Percentiles rank a stretch among this genome's conserved stretches.
phyloP scores from a whole-genome alignment of 2,329 filamentous ascomycete species.

The Aspergillus sp. region DNA sequence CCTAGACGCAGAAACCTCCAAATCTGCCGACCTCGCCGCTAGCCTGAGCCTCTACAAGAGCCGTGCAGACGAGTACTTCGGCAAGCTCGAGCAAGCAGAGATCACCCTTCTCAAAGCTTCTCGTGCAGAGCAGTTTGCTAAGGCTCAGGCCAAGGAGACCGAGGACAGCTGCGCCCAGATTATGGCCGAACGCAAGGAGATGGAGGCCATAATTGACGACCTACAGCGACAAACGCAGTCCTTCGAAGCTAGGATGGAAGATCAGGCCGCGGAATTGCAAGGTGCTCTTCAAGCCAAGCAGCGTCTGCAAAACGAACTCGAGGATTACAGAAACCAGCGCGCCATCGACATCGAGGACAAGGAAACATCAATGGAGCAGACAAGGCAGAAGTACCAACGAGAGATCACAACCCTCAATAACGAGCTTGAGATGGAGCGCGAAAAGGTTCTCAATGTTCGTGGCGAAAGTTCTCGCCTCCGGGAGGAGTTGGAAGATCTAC shows the following conservation, averaged over 20 bases:
- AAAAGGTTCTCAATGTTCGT: conserved; percentile 82
- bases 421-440: conserved; percentile 90
- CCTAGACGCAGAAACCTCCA: conserved; percentile 85
- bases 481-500: conserved; percentile 93
- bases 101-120: conserved; percentile 91
- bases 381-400: conserved; percentile 93
- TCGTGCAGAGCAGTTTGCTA: conserved; percentile 92
- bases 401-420: conserved; percentile 88
- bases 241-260: conserved; percentile 88
- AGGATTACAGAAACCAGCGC: conserved; percentile 93
- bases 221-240: conserved; percentile 87
- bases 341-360: conserved; percentile 98
- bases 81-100: conserved; percentile 94
- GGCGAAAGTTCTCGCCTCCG: conserved; percentile 84
- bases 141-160: conserved; percentile 83
- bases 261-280: conserved; percentile 86
- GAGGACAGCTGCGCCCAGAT: conserved; percentile 89
- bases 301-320: conserved; percentile 92
- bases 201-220: conserved; percentile 85
- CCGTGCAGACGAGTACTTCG: conserved; percentile 93
- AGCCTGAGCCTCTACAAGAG: conserved; percentile 89
- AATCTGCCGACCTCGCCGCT: conserved; percentile 78
- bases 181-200: conserved; percentile 89
- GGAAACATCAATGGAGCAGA: conserved; percentile 94
- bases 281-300: conserved; percentile 87